Evolutionary conservation across 164 flowering plant species (phyloP), one percentile per base, ranked within the genome.

Genomic region (Nymphaea colorata): DNA sequence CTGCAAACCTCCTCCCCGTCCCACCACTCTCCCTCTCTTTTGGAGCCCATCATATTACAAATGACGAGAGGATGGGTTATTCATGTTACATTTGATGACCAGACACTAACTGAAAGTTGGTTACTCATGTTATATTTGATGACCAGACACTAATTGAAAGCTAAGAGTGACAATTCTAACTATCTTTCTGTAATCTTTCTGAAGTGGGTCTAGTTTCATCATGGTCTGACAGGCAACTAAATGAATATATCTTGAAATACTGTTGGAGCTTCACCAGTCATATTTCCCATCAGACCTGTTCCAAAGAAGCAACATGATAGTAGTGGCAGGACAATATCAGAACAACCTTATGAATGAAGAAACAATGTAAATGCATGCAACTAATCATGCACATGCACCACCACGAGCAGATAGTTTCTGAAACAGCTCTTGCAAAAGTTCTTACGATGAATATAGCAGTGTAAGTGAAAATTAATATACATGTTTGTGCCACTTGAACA

Each of bases 191-290:
- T 74, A 87, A 67, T 80, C 83, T 69, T 78, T 82, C 75, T 81
- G 85, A 69, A 82, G 67, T 57, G 87, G 90, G 67, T 74, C 63
- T 42, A 75, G 65, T 68, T 79, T 86, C 60, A 76, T 70, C 51
- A 76, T 69, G 53, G 72, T 74, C 72, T 77, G 85, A 75, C 85
- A 82, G n/a, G 91, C 78, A 65, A 87, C 86, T 62, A 93, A 78
- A 82, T 82, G 97, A 75, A 89, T 81, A 72, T 86, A 89, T 66
- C 96, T 88, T 71, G 94, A 87, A 42, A 89, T 84, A 76, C 94
- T 93, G 82, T 93, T 93, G 67, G 83, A 76, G 91, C 85, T 76
- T 81, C 75, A 51, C 12, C 57, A 51, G 57, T 51, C 57, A 51
- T 51, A 51, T 51, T 51, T 15, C 57, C 57, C 57, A 51, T 51